phyloP scores from a whole-genome alignment of 139 green algal genomes.

The Haematococcus lacustris region DNA sequence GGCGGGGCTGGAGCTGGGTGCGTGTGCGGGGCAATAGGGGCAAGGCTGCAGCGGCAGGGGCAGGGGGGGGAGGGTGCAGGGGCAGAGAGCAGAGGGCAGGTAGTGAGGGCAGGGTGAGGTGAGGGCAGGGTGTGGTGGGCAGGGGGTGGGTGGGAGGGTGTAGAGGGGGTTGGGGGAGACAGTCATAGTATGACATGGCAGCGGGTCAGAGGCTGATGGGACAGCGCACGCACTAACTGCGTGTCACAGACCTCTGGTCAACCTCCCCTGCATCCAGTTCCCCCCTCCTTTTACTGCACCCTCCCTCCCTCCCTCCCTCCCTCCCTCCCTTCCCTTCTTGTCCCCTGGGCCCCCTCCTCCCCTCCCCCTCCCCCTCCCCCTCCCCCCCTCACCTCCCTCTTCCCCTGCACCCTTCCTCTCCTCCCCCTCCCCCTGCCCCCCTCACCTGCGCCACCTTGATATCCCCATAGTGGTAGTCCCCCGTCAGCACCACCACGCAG shows the following conservation, averaged over 20 bases:
- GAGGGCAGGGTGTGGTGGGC: too few species aligned
- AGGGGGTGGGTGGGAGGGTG: too few species aligned
- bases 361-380: too few species aligned
- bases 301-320: not conserved
- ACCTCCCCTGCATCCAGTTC: not conserved
- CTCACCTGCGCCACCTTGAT: constrained; percentile 26
- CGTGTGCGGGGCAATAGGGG: not conserved
- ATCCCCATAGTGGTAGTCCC: constrained; percentile 47
- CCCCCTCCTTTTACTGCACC: not conserved
- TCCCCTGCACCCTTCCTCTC: too few species aligned
- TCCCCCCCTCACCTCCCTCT: too few species aligned
- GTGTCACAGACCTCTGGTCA: not conserved
- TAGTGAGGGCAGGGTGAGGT: too few species aligned
- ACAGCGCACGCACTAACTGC: too few species aligned
- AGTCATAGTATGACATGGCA: too few species aligned
- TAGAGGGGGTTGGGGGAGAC: too few species aligned
- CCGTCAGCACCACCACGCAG: constrained; percentile 46
- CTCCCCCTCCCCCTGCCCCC: too few species aligned
- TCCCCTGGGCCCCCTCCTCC: too few species aligned
- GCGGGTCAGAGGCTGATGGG: too few species aligned
- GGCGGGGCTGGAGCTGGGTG: not conserved
- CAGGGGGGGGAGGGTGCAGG: not conserved
- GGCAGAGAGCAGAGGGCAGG: not conserved
- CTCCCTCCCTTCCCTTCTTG: not conserved
- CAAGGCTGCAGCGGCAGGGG: not conserved